Percentiles rank a stretch among this genome's conserved stretches.
phyloP scores from a whole-genome alignment of 306 rosid genomes.

The Clitoria ternatea region DNA sequence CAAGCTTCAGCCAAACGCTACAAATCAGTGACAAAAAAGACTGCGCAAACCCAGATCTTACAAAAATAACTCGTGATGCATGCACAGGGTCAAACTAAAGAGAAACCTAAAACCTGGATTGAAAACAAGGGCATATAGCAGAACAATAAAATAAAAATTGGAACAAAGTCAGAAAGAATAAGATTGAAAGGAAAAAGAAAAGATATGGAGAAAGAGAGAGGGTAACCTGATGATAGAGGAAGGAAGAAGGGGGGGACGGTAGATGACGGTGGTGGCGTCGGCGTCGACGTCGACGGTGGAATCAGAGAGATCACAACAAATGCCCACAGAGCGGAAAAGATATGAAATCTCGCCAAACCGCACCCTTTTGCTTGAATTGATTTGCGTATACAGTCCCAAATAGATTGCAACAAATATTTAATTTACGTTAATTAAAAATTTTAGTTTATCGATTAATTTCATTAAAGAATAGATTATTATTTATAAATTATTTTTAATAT shows the following conservation, averaged over 20 bases:
- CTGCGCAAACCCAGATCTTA: slow-evolving; percentile 12
- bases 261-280: not conserved
- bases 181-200: too few species aligned
- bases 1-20: not conserved
- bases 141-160: not conserved
- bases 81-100: not conserved
- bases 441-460: too few species aligned
- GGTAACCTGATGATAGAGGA: slow-evolving; percentile 16
- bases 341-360: not conserved
- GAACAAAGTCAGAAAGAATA: not conserved
- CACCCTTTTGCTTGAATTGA: not conserved
- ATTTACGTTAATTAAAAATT: too few species aligned
- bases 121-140: not conserved
- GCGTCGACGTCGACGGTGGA: not conserved
- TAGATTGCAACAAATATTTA: too few species aligned
- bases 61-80: not conserved
- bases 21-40: not conserved
- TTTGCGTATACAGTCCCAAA: too few species aligned
- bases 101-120: not conserved
- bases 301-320: not conserved
- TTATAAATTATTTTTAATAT: too few species aligned
- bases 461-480: too few species aligned
- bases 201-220: not conserved
- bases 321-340: not conserved
- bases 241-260: not conserved